These are phyloP conservation scores for Dryas alaskensis DNA, from an alignment of 306 rosid genomes.

Conservation along the genomic window DNA sequence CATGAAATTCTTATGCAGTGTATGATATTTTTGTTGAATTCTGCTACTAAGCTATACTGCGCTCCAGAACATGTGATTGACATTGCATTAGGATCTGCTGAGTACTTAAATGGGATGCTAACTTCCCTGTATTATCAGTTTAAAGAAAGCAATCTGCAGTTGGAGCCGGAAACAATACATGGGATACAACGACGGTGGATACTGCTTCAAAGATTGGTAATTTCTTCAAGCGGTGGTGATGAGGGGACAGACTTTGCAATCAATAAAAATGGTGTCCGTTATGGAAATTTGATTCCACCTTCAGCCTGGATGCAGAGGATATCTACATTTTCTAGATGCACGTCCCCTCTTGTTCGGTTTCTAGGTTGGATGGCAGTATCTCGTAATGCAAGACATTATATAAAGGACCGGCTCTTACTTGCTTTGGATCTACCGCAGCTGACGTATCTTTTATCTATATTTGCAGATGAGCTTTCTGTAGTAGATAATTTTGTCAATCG, in stretches of 20 bases:
- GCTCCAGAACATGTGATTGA: slow-evolving; percentile 73
- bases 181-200: slow-evolving; percentile 78
- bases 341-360: slow-evolving; percentile 77
- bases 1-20: slow-evolving; percentile 92
- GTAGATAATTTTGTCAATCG: slow-evolving; percentile 63
- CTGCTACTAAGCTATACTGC: slow-evolving; percentile 78
- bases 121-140: slow-evolving; percentile 52
- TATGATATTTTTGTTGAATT: slow-evolving; percentile 69
- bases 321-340: slow-evolving; percentile 55
- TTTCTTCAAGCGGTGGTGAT: slow-evolving; percentile 64
- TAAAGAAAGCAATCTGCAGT: slow-evolving; percentile 51
- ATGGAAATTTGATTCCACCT: slow-evolving; percentile 76
- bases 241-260: slow-evolving; percentile 50
- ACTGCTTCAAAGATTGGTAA: slow-evolving; percentile 74
- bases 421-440: slow-evolving; percentile 79
- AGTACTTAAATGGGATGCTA: slow-evolving; percentile 64
- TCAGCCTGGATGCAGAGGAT: slow-evolving; percentile 86
- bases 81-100: slow-evolving; percentile 70
- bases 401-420: slow-evolving; percentile 64
- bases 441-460: slow-evolving; percentile 61
- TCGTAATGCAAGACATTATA: slow-evolving; percentile 75
- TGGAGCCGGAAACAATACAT: slow-evolving; percentile 57
- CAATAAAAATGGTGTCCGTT: slow-evolving; percentile 42
- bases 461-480: slow-evolving; percentile 80
- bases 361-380: slow-evolving; percentile 99